phyloP scores from a whole-genome alignment of 352 stramenopile species.

The Thraustochytrium sp. region DNA sequence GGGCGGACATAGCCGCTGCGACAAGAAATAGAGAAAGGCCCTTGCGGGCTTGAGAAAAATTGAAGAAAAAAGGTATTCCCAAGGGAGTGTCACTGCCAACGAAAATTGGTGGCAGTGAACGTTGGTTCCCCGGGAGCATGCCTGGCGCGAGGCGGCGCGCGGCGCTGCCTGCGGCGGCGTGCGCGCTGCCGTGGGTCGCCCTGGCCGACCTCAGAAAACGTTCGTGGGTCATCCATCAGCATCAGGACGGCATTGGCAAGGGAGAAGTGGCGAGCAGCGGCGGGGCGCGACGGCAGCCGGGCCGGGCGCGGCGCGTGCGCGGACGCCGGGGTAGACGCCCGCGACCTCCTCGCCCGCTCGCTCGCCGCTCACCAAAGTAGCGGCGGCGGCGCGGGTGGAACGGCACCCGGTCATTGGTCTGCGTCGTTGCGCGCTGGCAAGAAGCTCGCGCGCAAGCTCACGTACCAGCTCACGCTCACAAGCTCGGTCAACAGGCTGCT shows the following conservation, averaged over 20 bases:
- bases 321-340: background rate
- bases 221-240: background rate
- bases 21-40: background rate
- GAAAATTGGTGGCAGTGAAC: conserved; percentile 28
- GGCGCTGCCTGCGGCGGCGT: background rate
- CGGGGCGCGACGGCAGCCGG: background rate
- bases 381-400: background rate
- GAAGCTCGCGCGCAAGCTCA: too few relatives aligned
- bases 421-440: too few relatives aligned
- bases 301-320: background rate
- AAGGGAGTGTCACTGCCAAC: conserved; percentile 18
- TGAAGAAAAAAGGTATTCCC: background rate
- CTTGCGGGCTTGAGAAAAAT: background rate
- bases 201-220: too few relatives aligned
- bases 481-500: too few relatives aligned
- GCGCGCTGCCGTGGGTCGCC: background rate
- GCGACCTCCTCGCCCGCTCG: background rate
- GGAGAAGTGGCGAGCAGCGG: background rate
- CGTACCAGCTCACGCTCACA: too few relatives aligned
- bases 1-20: background rate
- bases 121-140: conserved; percentile 1
- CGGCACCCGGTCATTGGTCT: too few relatives aligned
- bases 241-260: background rate
- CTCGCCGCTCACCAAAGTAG: background rate
- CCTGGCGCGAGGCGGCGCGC: background rate